Base-by-base conservation (phyloP, 345 rosid genomes). In the Eucalyptus grandis region DNA sequence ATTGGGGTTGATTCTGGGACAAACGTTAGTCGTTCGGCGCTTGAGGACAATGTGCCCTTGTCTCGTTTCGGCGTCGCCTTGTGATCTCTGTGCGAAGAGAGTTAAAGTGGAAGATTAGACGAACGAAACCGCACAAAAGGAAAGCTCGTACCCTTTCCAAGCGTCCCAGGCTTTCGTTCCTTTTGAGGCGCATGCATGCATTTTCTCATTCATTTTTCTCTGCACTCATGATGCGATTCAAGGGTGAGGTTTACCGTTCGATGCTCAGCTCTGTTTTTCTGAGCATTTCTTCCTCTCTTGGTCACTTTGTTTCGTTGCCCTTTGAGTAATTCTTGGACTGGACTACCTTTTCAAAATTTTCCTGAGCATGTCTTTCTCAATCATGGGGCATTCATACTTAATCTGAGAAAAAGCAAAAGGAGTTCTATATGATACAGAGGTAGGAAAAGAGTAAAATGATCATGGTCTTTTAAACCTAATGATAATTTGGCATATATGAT, bases 121-220 rank as follows among this genome's bases (percentile, higher is more conserved):
- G 62, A 62, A 72, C 83, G 83, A 37, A 72, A 72, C 83, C 83
- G 83, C 83, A 72, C 46, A 72, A 72, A 72, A 37, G 46, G 82
- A 72, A 72, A 72, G 82, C 82, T 72, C 82, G 22, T 37, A 37
- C 7, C 82, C 26, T 72, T 10, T 40, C 13, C 83, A 72, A 72
- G 43, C 83, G 82, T 37, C 83, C 83, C 83, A 97, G 98, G 98
- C 98, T 6, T 97, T 90, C 95, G 92, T 96, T 90, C 98, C 96
- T 85, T 94, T 95, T 90, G 99, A 98, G 56, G 95, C 96, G 89
- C 98, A 72, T 72, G 83, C 83, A 72, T 72, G 77, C 67, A 87
- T 26, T 53, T 5, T 86, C 46, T 49, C 56, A 9, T 49, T 86
- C 43, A 22, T 86, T 9, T 86, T 49, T 17, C 87, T 86, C 87